Percentiles rank a stretch among this genome's conserved stretches.
Evolutionary conservation across 768 basidiomycete species (phyloP).

Genomic region (Agrocybe pediades): DNA sequence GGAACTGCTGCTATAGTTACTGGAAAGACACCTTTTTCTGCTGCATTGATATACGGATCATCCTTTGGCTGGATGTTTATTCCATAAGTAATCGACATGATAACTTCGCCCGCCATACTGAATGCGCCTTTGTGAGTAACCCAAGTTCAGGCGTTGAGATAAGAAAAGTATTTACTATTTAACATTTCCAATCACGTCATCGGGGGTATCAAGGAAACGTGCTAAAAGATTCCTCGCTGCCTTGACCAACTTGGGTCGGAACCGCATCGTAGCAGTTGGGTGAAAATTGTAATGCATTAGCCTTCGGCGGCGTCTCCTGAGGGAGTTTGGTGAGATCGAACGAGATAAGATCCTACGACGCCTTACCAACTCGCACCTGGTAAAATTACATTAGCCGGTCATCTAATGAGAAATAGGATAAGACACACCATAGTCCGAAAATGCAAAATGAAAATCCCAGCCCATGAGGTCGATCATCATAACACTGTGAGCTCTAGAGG

Average conservation of each 20-base stretch:
- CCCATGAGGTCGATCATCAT: conserved; percentile 28
- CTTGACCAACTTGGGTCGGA: conserved; percentile 24
- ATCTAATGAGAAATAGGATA: conserved; percentile 22
- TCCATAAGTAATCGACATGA: conserved; percentile 47
- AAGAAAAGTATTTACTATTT: conserved; percentile 30
- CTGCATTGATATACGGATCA: conserved; percentile 45
- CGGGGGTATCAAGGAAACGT: conserved; percentile 33
- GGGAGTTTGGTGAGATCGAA: conserved; percentile 20
- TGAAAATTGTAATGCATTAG: conserved; percentile 22
- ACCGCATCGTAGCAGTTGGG: conserved; percentile 19
- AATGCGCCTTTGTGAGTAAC: no score
- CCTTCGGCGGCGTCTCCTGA: conserved; percentile 19
- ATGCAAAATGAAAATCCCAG: conserved; percentile 22
- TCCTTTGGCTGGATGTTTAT: conserved; percentile 36
- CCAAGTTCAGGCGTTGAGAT: no score
- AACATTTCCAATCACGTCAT: conserved; percentile 34
- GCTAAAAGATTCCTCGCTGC: conserved; percentile 27
- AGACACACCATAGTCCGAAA: conserved; percentile 17
- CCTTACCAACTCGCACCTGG: conserved; percentile 19
- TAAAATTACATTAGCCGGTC: neutral
- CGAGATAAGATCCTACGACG: conserved; percentile 20
- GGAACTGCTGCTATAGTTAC: conserved; percentile 31
- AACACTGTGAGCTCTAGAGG: conserved; percentile 19
- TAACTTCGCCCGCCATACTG: conserved; percentile 34
- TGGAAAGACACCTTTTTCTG: conserved; percentile 37